These are phyloP conservation scores for Cystobasidiaceae sp. DNA, from an alignment of 1,284 basidiomycete genomes.

Conservation along the genomic window DNA sequence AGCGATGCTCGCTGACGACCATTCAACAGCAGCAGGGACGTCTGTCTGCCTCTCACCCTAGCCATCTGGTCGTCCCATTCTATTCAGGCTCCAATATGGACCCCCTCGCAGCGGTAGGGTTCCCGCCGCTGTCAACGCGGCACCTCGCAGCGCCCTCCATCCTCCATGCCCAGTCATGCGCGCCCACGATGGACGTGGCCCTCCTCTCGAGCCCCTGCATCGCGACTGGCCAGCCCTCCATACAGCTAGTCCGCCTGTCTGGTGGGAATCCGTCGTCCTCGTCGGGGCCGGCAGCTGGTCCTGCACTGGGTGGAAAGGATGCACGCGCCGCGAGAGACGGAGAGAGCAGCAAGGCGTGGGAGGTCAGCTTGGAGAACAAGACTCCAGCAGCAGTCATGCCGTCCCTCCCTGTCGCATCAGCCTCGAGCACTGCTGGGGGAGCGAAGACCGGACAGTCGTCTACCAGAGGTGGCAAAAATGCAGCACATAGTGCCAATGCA, in stretches of 20 bases:
- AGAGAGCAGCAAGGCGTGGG: constrained; percentile 28
- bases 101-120: not conserved
- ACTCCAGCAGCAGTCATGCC: constrained; percentile 6
- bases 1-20: too few relatives aligned
- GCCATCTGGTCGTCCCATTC: not conserved
- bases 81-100: not conserved
- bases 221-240: not conserved
- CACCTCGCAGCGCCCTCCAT: constrained; percentile 3
- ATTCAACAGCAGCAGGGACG: too few relatives aligned
- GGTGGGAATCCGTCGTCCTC: constrained; percentile 1
- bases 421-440: not conserved
- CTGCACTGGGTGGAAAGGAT: not conserved
- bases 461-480: not conserved
- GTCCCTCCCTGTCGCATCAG: not conserved
- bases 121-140: constrained; percentile 17
- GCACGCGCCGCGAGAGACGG: not conserved
- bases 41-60: not conserved
- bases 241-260: constrained; percentile 23
- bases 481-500: not conserved
- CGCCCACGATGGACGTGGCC: constrained; percentile 32
- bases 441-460: not conserved
- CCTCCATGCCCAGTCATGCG: constrained; percentile 19
- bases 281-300: not conserved
- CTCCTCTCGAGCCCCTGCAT: constrained; percentile 19
- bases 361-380: constrained; percentile 1